Evolutionary conservation across 805 yeast species (phyloP), one percentile per base, ranked within the genome.

Genomic region (Candida odintsovae): DNA sequence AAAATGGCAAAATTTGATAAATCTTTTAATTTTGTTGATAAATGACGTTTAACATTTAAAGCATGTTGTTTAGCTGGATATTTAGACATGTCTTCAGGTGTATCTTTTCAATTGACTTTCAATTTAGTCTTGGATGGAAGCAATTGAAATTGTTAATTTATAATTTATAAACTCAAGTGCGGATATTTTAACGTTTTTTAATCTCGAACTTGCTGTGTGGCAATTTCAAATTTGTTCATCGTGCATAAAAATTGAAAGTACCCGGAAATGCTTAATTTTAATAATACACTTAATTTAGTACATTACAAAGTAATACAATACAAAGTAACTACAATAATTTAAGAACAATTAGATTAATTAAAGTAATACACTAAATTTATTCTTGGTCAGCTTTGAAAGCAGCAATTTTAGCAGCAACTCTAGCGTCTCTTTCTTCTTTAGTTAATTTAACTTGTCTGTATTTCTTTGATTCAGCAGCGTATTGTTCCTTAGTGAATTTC

Each of bases 401-500:
- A 72, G 94, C 95, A 72, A 94, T 90, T 89, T 89, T 92, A 73
- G 84, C 87, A 69, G 82, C 89, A 72, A 94, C 80, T 70, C 80
- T 85, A 64, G 86, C 97, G 63, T 77, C 70, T 80, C 96, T 86
- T 83, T 94, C 87, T 68, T 80, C 98, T 68, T 68, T 81, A 78
- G 98, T 81, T 75, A 92, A 83, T 80, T 87, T 92, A 67, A 68
- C 75, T 71, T 80, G 83, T 77, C 80, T 84, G 96, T 74, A 87
- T 80, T 92, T 89, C 83, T 84, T 86, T 61, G 96, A 82, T 75
- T 83, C 88, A 72, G 95, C 96, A 80, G 95, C 96, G 82, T 89
- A 92, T 78, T 90, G 94, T 72, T 83, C 96, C 84, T 89, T 92
- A 82, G 96, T 78, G 92, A 82, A 85, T 80, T 88, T 88, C 83